Percentiles rank a stretch among this genome's conserved stretches.
These are phyloP conservation scores for Fraxinus angustifolia DNA, from an alignment of 305 asterid genomes.

Conservation along the genomic window DNA sequence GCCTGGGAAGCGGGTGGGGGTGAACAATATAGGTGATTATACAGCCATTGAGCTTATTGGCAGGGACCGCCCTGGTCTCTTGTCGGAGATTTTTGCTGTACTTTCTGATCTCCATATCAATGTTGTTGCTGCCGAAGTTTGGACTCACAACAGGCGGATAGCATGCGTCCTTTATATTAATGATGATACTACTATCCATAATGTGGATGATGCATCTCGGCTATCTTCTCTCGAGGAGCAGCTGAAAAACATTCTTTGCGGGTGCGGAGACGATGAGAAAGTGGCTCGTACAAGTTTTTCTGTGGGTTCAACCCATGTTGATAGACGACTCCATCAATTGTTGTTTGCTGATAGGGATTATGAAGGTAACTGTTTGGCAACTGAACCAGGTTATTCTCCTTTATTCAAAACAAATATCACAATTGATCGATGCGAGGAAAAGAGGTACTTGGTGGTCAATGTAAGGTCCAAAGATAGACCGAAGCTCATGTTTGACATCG, in stretches of 20 bases:
- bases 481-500: slow-evolving; percentile 92
- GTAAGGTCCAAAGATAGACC: slow-evolving; percentile 86
- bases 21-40: slow-evolving; percentile 57
- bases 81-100: slow-evolving; percentile 78
- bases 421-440: slow-evolving; percentile 74
- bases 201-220: slow-evolving; percentile 55
- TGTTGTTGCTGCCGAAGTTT: slow-evolving; percentile 82
- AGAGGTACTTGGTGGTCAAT: slow-evolving; percentile 74
- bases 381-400: slow-evolving; percentile 32
- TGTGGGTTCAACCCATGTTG: slow-evolving; percentile 65
- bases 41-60: slow-evolving; percentile 86
- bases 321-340: slow-evolving; percentile 89
- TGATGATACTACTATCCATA: slow-evolving; percentile 45
- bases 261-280: slow-evolving; percentile 40
- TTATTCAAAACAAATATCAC: slow-evolving; percentile 50
- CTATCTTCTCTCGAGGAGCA: slow-evolving; percentile 70
- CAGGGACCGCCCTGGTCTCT: slow-evolving; percentile 78
- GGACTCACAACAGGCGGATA: slow-evolving; percentile 85
- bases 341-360: slow-evolving; percentile 79
- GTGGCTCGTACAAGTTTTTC: slow-evolving; percentile 55
- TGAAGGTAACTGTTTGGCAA: slow-evolving; percentile 42
- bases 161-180: slow-evolving; percentile 85
- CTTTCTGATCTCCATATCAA: slow-evolving; percentile 77
- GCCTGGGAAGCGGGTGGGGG: slow-evolving; percentile 63
- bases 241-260: slow-evolving; percentile 66